Evolutionary conservation across 2,329 filamentous ascomycete genomes (phyloP), one percentile per base, ranked within the genome.

Genomic region (Epichloe gansuensis): DNA sequence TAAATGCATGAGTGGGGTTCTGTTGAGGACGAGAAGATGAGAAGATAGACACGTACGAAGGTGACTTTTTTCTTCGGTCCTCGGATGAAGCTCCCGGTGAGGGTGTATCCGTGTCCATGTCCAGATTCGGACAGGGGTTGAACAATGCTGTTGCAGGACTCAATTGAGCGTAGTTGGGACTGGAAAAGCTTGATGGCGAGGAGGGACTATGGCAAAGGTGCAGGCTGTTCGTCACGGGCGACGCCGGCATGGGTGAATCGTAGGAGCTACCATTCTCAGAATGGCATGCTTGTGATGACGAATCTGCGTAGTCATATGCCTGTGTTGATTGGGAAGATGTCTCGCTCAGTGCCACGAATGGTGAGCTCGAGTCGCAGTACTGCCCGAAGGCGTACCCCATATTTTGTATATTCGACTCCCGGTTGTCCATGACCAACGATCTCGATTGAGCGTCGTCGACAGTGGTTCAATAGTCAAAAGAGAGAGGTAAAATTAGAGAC

Each of bases 61-160:
- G 54, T 53, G 55, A 55, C 38, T 53, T 54, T 35, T 43, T 45
- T 0, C 38, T 31, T 25, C 49, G 50, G 2, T 58, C 56, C 12
- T 57, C 53, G 21, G 53, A 46, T 15, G 56, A 51, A 4, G 39
- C 50, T 23, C 44, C 44, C 17, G 58, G 55, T 3, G 56, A 57
- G 13, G 54, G 46, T 34, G 51, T 49, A 6, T 58, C 57, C 40
- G 41, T 48, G 27, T 56, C 56, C 8, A 51, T 21, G 23, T 59
- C 55, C 15, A 54, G 42, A 15, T 56, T 56, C 27, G 59, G 55
- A 44, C 57, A 58, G 39, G 56, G 53, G 42, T 56, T 54, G 12
- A 50, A 53, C 7, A 53, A 52, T 34, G 48, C 42, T 6, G 51
- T 44, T 17, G 50, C 50, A 25, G 49, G 47, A 46, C 52, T 54